Evolutionary conservation across 2,329 filamentous ascomycete species (phyloP).

Genomic region (Emydomyces testavorans): DNA sequence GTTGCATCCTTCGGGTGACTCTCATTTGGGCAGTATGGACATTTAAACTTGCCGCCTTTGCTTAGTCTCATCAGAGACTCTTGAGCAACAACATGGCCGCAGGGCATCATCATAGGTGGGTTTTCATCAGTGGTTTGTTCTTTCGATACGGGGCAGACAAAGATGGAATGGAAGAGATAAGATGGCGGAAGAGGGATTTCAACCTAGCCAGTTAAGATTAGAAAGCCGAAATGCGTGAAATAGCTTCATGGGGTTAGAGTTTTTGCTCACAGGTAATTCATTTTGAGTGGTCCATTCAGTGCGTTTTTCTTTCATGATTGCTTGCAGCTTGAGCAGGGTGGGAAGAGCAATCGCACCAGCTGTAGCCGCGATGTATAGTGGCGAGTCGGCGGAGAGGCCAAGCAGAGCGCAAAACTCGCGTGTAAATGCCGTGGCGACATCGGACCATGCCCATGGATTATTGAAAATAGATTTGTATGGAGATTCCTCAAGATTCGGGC

Average conservation of each 20-base stretch:
- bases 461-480: slow-evolving; percentile 73
- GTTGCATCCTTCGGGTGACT: slow-evolving; percentile 64
- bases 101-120: slow-evolving; percentile 92
- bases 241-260: slow-evolving; percentile 8
- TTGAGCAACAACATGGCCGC: slow-evolving; percentile 82
- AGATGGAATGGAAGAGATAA: slow-evolving; percentile 82
- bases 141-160: slow-evolving; percentile 94
- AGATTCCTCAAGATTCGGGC: slow-evolving; percentile 59
- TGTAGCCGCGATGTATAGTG: slow-evolving; percentile 83
- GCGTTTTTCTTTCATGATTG: slow-evolving; percentile 74
- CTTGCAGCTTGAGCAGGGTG: slow-evolving; percentile 74
- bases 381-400: slow-evolving; percentile 79
- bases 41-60: slow-evolving; percentile 78
- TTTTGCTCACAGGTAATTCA: slow-evolving; percentile 67
- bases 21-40: slow-evolving; percentile 87
- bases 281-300: slow-evolving; percentile 91
- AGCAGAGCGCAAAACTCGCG: slow-evolving; percentile 89
- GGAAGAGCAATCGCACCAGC: slow-evolving; percentile 87
- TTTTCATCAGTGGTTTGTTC: slow-evolving; percentile 89
- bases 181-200: slow-evolving; percentile 54
- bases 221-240: slow-evolving; percentile 4
- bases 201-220: slow-evolving; percentile 33
- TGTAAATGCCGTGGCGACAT: slow-evolving; percentile 77
- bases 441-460: slow-evolving; percentile 63
- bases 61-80: slow-evolving; percentile 70